Conservation (phyloP, 345 rosid species). For the Eutrema japonicum region DNA sequence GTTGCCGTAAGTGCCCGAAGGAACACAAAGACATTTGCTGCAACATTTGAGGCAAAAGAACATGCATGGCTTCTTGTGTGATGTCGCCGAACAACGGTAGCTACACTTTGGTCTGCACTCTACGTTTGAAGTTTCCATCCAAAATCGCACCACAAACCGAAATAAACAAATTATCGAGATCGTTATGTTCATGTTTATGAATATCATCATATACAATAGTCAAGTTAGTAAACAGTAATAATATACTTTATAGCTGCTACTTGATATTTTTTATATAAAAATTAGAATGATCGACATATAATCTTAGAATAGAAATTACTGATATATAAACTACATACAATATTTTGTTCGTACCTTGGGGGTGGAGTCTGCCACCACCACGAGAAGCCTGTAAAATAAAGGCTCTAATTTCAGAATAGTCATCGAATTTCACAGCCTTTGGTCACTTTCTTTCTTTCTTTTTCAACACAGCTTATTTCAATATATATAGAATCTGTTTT, state of each 20-base stretch:
- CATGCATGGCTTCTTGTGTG: constrained; percentile 63
- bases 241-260: too few relatives aligned
- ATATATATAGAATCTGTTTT: background rate
- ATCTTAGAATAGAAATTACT: background rate
- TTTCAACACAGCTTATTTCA: background rate
- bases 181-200: background rate
- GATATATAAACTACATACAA: background rate
- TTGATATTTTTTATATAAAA: too few relatives aligned
- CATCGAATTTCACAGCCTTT: background rate
- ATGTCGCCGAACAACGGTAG: constrained; percentile 42
- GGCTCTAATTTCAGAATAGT: background rate
- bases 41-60: constrained; percentile 75
- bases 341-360: too few relatives aligned
- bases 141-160: background rate
- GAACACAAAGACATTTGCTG: constrained; percentile 68
- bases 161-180: background rate
- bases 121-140: background rate
- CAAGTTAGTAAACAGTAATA: too few relatives aligned
- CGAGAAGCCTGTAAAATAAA: constrained; percentile 18
- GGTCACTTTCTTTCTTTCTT: background rate
- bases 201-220: background rate
- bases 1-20: constrained; percentile 73
- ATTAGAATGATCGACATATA: background rate
- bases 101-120: constrained; percentile 42
- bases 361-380: constrained; percentile 43